These are phyloP conservation scores for Graphiopsis chlorocephala DNA, from an alignment of 2,329 filamentous ascomycete genomes.

Conservation along the genomic window DNA sequence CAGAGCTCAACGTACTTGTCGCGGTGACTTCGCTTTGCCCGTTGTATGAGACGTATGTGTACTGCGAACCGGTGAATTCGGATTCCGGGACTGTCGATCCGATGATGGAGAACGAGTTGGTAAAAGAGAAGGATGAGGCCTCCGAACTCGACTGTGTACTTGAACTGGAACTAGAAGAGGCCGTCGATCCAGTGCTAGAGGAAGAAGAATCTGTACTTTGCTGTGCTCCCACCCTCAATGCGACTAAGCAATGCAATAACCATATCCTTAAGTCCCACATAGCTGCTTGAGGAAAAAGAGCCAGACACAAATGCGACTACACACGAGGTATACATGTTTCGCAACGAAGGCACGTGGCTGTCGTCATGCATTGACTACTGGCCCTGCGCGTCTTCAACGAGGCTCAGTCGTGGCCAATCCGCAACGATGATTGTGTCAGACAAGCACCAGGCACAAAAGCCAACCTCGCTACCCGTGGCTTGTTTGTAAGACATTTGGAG, in stretches of 20 bases:
- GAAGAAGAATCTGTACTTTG: conserved; percentile 22
- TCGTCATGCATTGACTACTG: background rate
- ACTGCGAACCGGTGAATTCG: conserved; percentile 26
- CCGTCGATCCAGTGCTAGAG: background rate
- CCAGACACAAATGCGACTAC: background rate
- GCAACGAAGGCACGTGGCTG: background rate
- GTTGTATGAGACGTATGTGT: conserved; percentile 28
- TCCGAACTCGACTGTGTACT: background rate
- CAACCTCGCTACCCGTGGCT: background rate
- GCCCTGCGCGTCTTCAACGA: background rate
- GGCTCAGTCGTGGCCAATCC: background rate
- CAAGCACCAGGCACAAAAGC: background rate
- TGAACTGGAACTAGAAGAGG: background rate
- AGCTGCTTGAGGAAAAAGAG: conserved; percentile 5
- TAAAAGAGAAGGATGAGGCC: conserved; percentile 23
- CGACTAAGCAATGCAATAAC: conserved; percentile 34
- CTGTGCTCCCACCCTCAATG: conserved; percentile 31
- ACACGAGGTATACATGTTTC: background rate
- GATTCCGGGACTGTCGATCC: background rate
- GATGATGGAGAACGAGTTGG: conserved; percentile 20
- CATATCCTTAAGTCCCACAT: conserved; percentile 30
- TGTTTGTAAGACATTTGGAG: background rate
- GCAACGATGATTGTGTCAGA: background rate
- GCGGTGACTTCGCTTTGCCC: conserved; percentile 25
- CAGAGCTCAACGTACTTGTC: conserved; percentile 33